Evolutionary conservation across 495 filamentous ascomycete genomes (phyloP), one percentile per base, ranked within the genome.

Genomic region (Podospora pseudopauciseta): DNA sequence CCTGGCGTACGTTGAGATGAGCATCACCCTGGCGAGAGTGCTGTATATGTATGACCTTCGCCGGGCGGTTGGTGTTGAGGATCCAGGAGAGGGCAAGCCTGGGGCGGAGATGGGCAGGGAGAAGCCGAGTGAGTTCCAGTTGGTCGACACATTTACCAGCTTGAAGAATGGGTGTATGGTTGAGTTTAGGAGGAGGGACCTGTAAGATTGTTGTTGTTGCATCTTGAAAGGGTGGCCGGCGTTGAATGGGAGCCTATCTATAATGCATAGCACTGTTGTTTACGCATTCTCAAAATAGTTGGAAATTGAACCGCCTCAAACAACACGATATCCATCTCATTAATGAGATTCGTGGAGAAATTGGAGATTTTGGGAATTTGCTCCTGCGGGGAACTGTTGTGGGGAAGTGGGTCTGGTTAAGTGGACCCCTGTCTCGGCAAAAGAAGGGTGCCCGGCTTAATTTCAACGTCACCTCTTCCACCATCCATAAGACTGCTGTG

Each of bases 111-210:
- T 75, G 77, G 85, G 86, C 5, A 70, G 86, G 23, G 73, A 83
- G 61, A 72, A 80, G 54, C 64, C 63, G 18, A 76, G 73, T 5
- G 85, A 88, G 74, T 87, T 82, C 72, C 86, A 88, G 75, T 76
- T 87, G 32, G 72, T 81, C 61, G 86, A 89, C 71, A 82, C 80
- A 53, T 88, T 88, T 75, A 86, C 86, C 30, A 86, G 85, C 69
- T 68, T 80, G 61, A 87, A 86, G 76, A 75, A 86, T 59, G 86
- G 86, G n/a, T 82, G 82, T 2, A 80, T 86, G 75, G 75, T 88
- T 60, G 80, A 87, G 77, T 88, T 88, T 73, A 72, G 81, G 74
- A 76, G 65, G 74, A 69, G 79, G 54, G 73, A 73, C 61, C 28
- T 68, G 27, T 65, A 53, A 61, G 62, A n/a, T 27, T 19, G 61